A percentile compares a stretch with the other conserved stretches of the same genome.
Conservation (phyloP, 2,329 filamentous ascomycete species). For the Penicillium sp. region DNA sequence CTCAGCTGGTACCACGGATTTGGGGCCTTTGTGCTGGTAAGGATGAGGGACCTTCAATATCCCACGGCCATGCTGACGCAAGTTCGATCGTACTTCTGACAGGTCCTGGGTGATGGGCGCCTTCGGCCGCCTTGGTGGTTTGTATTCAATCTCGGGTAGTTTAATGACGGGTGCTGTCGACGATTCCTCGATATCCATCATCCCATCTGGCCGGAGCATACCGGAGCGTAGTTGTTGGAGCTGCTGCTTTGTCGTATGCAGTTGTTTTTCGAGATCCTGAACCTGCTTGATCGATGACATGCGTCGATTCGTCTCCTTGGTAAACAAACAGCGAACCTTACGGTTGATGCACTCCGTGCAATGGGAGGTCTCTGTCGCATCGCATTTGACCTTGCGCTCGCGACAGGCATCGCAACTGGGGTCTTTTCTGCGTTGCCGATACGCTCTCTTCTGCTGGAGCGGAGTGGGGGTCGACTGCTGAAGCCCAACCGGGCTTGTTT, state of each 20-base stretch:
- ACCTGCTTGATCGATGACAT: slow-evolving; percentile 99
- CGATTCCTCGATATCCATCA: slow-evolving; percentile 46
- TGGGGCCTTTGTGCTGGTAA: slow-evolving; percentile 58
- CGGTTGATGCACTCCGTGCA: slow-evolving; percentile 97
- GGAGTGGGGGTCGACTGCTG: slow-evolving; percentile 61
- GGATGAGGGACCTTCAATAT: slow-evolving; percentile 76
- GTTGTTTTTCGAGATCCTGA: slow-evolving; percentile 92
- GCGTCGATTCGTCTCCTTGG: slow-evolving; percentile 95
- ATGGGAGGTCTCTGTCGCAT: slow-evolving; percentile 93
- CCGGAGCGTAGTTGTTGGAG: slow-evolving; percentile 72
- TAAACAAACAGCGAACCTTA: slow-evolving; percentile 97
- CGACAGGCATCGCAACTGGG: slow-evolving; percentile 97
- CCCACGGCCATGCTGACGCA: slow-evolving; percentile 72
- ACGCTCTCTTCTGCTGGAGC: slow-evolving; percentile 81
- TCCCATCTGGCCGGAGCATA: slow-evolving; percentile 53
- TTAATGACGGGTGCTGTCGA: slow-evolving; percentile 52
- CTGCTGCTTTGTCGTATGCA: slow-evolving; percentile 76
- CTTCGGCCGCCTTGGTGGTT: slow-evolving; percentile 64
- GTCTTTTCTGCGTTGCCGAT: slow-evolving; percentile 92
- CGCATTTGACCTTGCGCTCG: slow-evolving; percentile 81
- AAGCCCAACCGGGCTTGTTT: slow-evolving; percentile 50
- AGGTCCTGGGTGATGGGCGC: slow-evolving; percentile 68
- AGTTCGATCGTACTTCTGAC: slow-evolving; percentile 68
- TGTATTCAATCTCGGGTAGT: slow-evolving; percentile 66
- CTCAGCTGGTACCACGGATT: slow-evolving; percentile 54